A percentile compares a stretch with the other conserved stretches of the same genome.
Conservation (phyloP, 2,329 filamentous ascomycete species). For the Beauveria sp. region DNA sequence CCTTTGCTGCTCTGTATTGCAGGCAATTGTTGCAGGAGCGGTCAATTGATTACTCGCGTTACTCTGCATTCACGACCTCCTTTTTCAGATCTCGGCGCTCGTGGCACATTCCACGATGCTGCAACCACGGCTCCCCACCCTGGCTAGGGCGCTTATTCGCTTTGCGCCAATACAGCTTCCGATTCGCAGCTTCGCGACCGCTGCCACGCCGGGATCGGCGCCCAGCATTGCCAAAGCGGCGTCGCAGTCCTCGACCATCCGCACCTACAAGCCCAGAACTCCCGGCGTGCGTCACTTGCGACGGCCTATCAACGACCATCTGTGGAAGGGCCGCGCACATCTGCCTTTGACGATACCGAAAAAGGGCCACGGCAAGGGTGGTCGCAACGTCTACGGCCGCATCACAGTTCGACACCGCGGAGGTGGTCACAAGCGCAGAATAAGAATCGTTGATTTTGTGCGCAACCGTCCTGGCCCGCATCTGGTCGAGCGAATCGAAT, state of each 20-base stretch:
- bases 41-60: background rate
- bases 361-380: constrained; percentile 87
- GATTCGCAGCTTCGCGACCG: constrained; percentile 1
- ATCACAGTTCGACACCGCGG: constrained; percentile 88
- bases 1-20: background rate
- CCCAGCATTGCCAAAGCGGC: constrained; percentile 17
- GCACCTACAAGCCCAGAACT: constrained; percentile 88
- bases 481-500: constrained; percentile 86
- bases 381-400: constrained; percentile 77
- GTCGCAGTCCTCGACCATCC: constrained; percentile 44
- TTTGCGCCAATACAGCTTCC: constrained; percentile 8
- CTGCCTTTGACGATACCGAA: constrained; percentile 81
- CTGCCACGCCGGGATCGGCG: background rate
- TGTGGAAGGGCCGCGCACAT: constrained; percentile 88
- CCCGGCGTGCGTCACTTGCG: constrained; percentile 87
- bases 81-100: background rate
- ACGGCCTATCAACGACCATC: constrained; percentile 88
- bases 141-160: constrained; percentile 4
- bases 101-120: constrained; percentile 4
- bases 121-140: constrained; percentile 8
- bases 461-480: constrained; percentile 75
- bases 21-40: background rate
- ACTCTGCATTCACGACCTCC: background rate
- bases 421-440: constrained; percentile 85
- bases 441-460: constrained; percentile 84